Percentiles rank a stretch among this genome's conserved stretches.
Evolutionary conservation across 1,284 basidiomycete genomes (phyloP).

Genomic region (Leucoagaricus sp.): DNA sequence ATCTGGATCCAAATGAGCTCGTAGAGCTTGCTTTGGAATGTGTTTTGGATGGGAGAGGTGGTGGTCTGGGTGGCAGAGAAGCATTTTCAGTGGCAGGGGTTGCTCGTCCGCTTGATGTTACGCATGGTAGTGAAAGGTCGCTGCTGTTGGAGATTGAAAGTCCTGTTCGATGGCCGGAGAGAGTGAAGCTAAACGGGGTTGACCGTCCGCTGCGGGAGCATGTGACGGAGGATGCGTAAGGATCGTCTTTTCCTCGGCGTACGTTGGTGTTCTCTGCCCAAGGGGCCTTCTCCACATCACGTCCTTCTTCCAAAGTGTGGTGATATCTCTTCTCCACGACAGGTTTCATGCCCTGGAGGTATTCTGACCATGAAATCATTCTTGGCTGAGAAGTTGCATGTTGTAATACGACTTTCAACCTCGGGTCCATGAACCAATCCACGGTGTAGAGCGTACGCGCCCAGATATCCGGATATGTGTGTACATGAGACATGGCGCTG

Average conservation of each 20-base stretch:
- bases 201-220: background rate
- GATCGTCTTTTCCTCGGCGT: conserved; percentile 53
- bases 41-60: background rate
- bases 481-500: conserved; percentile 43
- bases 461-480: conserved; percentile 50
- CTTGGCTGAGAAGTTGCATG: conserved; percentile 6
- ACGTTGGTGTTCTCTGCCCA: conserved; percentile 47
- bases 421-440: conserved; percentile 54
- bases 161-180: background rate
- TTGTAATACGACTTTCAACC: conserved; percentile 9
- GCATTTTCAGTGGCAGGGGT: conserved; percentile 9
- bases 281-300: conserved; percentile 31
- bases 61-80: background rate
- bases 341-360: conserved; percentile 34
- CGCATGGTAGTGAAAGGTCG: background rate
- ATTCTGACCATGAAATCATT: conserved; percentile 24
- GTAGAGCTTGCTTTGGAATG: conserved; percentile 5
- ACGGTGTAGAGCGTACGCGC: conserved; percentile 46
- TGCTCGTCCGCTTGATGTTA: background rate
- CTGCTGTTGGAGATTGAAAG: background rate
- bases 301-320: conserved; percentile 19
- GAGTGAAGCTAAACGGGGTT: background rate
- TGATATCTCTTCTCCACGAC: conserved; percentile 21
- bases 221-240: conserved; percentile 6
- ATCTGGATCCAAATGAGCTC: conserved; percentile 32